Evolutionary conservation across 192 early-diverging fungal species (phyloP), one percentile per base, ranked within the genome.

Genomic region (Diversispora epigaea): DNA sequence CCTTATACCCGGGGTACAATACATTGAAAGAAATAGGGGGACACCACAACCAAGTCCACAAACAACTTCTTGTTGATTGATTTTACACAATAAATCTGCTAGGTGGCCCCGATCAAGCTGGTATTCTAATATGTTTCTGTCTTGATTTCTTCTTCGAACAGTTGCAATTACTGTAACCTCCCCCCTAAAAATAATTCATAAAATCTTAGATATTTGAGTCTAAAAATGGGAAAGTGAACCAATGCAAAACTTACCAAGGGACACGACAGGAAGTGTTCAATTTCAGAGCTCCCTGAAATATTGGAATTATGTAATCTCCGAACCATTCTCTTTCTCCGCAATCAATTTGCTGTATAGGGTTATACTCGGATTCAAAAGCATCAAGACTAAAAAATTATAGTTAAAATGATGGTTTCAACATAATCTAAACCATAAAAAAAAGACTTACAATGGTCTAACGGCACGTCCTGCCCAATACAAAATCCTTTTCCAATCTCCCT

Each of bases 361-460:
- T 52, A 8, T 52, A 52, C 7, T 52, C 50, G 8, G 50, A 52
- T 8, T 52, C 74, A 67, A 76, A 76, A 41, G 62, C 62, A 49
- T 76, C 45, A 3, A 76, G 74, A 55, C 62, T 76, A 76, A 54
- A n/a, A 76, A 76, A 39, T 0, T 3, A 39, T 22, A 25, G 68
- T 54, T 69, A 50, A 69, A 70, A 52, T 32, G 44, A 70, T 70
- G 47, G 39, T n/a, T 46, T 70, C 21, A 22, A 52, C 15, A n/a
- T 12, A 70, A 70, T 21, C 22, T 21, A 69, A 21, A 52, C 45
- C 4, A 49, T 54, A 25, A 15, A 55, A 49, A 52, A 69, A 52
- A 69, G 68, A 70, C 63, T 76, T 67, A 76, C 74, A 76, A 76
- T 67, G 17, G 47, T 67, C 45, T 44, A 67, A 76, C 62, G 50